Evolutionary conservation across 2,329 filamentous ascomycete genomes (phyloP), one percentile per base, ranked within the genome.

Genomic region (Macrophomina phaseolina): DNA sequence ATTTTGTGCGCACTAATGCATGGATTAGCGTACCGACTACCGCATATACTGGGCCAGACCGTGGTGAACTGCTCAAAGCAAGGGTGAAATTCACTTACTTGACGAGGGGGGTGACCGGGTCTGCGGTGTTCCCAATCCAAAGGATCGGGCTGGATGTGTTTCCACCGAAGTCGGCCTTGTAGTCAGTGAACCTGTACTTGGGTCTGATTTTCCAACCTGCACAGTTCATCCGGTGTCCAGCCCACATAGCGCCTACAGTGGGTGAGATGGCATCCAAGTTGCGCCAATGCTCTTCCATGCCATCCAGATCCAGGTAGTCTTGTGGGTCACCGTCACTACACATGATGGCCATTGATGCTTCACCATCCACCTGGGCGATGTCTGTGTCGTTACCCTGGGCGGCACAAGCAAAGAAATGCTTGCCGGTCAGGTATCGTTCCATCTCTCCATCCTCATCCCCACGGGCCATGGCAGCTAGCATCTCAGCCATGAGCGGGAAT

Each of bases 91-190:
- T 18, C 2, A 23, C 66, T 32, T 61, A 64, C 49, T 81, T 81
- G 51, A 72, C 70, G 5, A 89, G 74, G 3, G 87, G 86, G 0
- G 86, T 89, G 0, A 89, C 85, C 0, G 88, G 87, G 66, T 89
- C 87, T 14, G 84, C 79, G 0, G 82, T 84, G 71, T 86, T 88
- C 42, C 83, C 84, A 12, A 88, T 76, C 71, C 87, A 85, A 6
- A 89, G 79, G 38, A 89, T 77, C 0, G 87, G 87, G 69, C 85
- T 81, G 5, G 81, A 78, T 5, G 83, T 86, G 32, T 81, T 77
- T 68, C 70, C 76, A 7, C 73, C 72, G 66, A 72, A 74, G 0
- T 65, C 66, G 11, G 68, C 72, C 28, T 68, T 69, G 58, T 38
- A 62, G 30, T 62, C 58, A 1, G 58, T 62, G 67, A 78, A 82